phyloP scores from a whole-genome alignment of 1,284 basidiomycete species.

The Hortiboletus rubellus region DNA sequence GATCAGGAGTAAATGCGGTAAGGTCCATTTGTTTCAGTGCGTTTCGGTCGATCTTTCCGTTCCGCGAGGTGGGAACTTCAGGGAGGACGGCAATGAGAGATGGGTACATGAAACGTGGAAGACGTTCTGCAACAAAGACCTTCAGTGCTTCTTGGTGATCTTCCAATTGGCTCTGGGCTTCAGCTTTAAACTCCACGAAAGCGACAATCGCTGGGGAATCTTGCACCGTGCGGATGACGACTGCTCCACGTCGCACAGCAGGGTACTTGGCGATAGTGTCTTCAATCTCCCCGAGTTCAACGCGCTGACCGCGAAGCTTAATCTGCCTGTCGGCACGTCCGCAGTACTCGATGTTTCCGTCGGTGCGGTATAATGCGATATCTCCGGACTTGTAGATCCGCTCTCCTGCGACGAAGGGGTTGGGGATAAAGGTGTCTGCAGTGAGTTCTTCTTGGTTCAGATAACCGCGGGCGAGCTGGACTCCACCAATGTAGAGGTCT shows the following conservation, averaged over 20 bases:
- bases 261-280: slow-evolving; percentile 28
- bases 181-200: slow-evolving; percentile 29
- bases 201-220: slow-evolving; percentile 32
- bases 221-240: slow-evolving; percentile 30
- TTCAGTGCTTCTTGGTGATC: slow-evolving; percentile 29
- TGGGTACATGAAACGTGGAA: slow-evolving; percentile 35
- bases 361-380: slow-evolving; percentile 26
- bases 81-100: slow-evolving; percentile 30
- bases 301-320: slow-evolving; percentile 35
- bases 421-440: slow-evolving; percentile 22
- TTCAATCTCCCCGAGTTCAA: slow-evolving; percentile 35
- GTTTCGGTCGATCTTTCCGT: slow-evolving; percentile 32
- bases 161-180: slow-evolving; percentile 15
- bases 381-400: slow-evolving; percentile 33
- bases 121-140: slow-evolving; percentile 30
- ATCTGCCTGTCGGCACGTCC: slow-evolving; percentile 34
- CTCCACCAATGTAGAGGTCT: slow-evolving; percentile 34
- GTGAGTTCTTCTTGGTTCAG: slow-evolving; percentile 33
- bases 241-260: slow-evolving; percentile 20
- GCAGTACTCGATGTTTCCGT: slow-evolving; percentile 34
- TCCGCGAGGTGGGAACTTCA: slow-evolving; percentile 25
- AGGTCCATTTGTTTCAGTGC: slow-evolving; percentile 32
- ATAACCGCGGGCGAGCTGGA: slow-evolving; percentile 36
- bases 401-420: slow-evolving; percentile 29
- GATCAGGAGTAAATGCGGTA: slow-evolving; percentile 21